Conservation (phyloP, 1,284 basidiomycete genomes). For the Takashimella koratensis region DNA sequence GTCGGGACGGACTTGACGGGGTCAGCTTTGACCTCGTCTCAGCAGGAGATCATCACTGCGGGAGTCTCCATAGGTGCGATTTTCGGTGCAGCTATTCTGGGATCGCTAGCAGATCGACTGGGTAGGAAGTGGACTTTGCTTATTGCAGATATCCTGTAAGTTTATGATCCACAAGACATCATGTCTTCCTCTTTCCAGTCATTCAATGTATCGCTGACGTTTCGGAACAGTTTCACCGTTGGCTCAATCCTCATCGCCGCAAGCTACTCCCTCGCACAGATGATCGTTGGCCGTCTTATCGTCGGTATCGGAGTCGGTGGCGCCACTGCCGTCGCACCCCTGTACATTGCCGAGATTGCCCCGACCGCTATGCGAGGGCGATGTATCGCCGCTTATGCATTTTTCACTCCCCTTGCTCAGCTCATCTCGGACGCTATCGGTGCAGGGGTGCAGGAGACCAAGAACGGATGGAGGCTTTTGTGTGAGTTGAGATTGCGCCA, state of each 20-base stretch:
- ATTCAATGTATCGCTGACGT: too few species aligned
- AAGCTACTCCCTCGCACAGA: conserved; percentile 38
- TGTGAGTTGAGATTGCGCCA: too few species aligned
- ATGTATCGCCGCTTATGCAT: conserved; percentile 46
- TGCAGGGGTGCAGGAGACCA: conserved; percentile 38
- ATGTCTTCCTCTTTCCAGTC: too few species aligned
- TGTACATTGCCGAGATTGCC: conserved; percentile 48
- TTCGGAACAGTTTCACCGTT: conserved; percentile 66
- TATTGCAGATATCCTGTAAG: conserved; percentile 15
- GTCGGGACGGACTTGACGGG: conserved; percentile 64
- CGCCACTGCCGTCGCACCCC: conserved; percentile 42
- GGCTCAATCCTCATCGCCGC: conserved; percentile 47
- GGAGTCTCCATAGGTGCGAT: conserved; percentile 21
- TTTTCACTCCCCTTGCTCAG: conserved; percentile 45
- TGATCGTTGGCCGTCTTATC: conserved; percentile 45
- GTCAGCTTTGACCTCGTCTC: conserved; percentile 58
- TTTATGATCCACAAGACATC: conserved; percentile 3
- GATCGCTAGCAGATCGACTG: conserved; percentile 11
- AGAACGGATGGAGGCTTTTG: conserved; percentile 25
- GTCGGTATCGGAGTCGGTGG: conserved; percentile 49
- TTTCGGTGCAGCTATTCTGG: conserved; percentile 16
- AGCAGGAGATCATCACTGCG: conserved; percentile 59
- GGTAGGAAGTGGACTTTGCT: conserved; percentile 14
- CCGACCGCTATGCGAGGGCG: conserved; percentile 47
- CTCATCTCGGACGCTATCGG: conserved; percentile 46